Evolutionary conservation across 2,329 filamentous ascomycete species (phyloP), one percentile per base, ranked within the genome.

Genomic region (Xylariaceae sp.): DNA sequence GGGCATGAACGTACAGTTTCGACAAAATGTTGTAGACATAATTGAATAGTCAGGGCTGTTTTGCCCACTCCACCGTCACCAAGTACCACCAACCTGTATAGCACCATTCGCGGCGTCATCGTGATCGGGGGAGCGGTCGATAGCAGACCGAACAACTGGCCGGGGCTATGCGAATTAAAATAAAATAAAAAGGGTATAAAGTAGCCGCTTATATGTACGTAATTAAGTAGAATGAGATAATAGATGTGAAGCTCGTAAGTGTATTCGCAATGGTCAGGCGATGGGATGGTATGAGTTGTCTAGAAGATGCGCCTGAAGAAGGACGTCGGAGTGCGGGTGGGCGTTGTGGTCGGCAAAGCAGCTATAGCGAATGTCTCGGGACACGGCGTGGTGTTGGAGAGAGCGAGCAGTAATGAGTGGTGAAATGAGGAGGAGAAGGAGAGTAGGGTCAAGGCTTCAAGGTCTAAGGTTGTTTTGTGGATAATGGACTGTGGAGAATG

Each of bases 21-120:
- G 68, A 97, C 92, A 73, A 99, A 99, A 76, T 99, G 94, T 75
- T 97, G 95, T 70, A 97, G 78, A 74, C 94, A 97, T 67, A 99
- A 82, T 86, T 99, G 92, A 71, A 96, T 96, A 53, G 92, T 96
- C 71, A 96, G 80, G 68, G 92, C 92, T 45, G 92, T 96, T 77
- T 96, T 96, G 66, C 92, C 92, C 58, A 96, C 92, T 75, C 92
- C 92, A 77, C 92, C 92, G 73, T 96, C 92, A 67, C 92, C 92
- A 61, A 96, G 80, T 77, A 96, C 92, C 84, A 96, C 92, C 82
- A 96, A 77, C 78, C 96, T 96, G 81, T 96, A 95, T 73, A 96
- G 78, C 71, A 92, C 92, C 91, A 95, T 95, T 81, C 93, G 92
- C 70, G 89, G 89, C 77, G 90, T 86, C 91, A 94, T 94, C 73